These are phyloP conservation scores for Isabelozyma gotoi DNA, from an alignment of 805 yeast species.

Conservation along the genomic window DNA sequence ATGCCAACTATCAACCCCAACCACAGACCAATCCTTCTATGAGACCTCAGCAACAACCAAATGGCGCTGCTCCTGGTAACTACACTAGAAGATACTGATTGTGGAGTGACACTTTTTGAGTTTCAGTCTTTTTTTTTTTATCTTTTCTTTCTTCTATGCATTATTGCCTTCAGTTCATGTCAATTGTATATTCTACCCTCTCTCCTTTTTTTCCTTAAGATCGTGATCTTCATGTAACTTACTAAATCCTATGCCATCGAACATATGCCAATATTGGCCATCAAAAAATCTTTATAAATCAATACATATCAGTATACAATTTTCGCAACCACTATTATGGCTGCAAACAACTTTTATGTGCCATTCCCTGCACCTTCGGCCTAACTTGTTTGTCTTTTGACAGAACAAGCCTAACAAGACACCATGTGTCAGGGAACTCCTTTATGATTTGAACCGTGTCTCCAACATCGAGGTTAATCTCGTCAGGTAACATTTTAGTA, in stretches of 20 bases:
- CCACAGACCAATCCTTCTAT: constrained; percentile 2
- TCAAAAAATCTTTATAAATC: too few relatives aligned
- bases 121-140: not conserved
- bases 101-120: too few relatives aligned
- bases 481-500: constrained; percentile 30
- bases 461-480: constrained; percentile 28
- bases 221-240: too few relatives aligned
- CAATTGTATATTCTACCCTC: not conserved
- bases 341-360: not conserved
- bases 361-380: constrained; percentile 4
- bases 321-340: not conserved
- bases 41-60: constrained; percentile 10
- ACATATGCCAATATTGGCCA: too few relatives aligned
- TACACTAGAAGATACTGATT: constrained; percentile 2
- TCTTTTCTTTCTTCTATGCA: not conserved
- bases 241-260: too few relatives aligned
- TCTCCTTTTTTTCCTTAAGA: too few relatives aligned
- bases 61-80: constrained; percentile 11
- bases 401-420: constrained; percentile 21
- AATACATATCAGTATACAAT: too few relatives aligned
- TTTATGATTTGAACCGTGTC: constrained; percentile 25
- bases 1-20: constrained; percentile 7
- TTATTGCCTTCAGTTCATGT: not conserved
- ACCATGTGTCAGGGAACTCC: constrained; percentile 40
- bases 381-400: not conserved